Base-by-base conservation (phyloP, 1,284 basidiomycete species). In the Pterula multifida region DNA sequence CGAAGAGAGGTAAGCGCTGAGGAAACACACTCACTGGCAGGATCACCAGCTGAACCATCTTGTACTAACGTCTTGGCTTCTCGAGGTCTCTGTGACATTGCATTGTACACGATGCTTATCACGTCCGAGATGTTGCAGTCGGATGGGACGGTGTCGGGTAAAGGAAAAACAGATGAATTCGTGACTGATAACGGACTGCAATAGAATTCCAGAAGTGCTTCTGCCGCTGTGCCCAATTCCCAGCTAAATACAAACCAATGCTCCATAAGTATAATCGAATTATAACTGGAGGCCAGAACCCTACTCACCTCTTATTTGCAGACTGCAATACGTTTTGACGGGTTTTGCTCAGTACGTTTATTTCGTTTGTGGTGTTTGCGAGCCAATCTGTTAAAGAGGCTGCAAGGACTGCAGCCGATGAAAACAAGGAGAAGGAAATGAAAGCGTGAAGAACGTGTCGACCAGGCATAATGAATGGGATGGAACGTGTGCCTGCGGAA, bases 161-260 rank as follows among this genome's bases (percentile, higher is more conserved):
- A 65, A 55, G 58, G 69, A 49, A 66, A 68, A 11, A 62, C 67
- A 36, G 51, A 62, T 36, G 53, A 52, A 48, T 61, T 65, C 55
- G 81, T 84, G 25, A 83, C 77, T 4, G 78, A 78, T 32, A 79
- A 60, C 2, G 64, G 55, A 2, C 76, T 74, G 63, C 75, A 76
- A 22, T 72, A 71, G 45, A 75, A 66, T 63, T 89, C 84, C 26
- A 77, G 68, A 39, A 85, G 61, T 4, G 85, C 79, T 61, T 86
- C 69, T 11, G 78, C 65, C 46, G 75, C 71, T 12, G 81, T 79
- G 3, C 85, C 85, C 49, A 81, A 65, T 59, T 88, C 85, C 85
- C 85, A 87, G 55, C 79, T 79, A 56, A 6, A 42, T n/a, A 9
- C 28, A 32, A 15, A 15, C 28, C 28, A 32, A 32, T 32, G 15